Percentiles rank a stretch among this genome's conserved stretches.
Conservation (phyloP, 129 eudicot species). For the Heracleum sosnowskyi region DNA sequence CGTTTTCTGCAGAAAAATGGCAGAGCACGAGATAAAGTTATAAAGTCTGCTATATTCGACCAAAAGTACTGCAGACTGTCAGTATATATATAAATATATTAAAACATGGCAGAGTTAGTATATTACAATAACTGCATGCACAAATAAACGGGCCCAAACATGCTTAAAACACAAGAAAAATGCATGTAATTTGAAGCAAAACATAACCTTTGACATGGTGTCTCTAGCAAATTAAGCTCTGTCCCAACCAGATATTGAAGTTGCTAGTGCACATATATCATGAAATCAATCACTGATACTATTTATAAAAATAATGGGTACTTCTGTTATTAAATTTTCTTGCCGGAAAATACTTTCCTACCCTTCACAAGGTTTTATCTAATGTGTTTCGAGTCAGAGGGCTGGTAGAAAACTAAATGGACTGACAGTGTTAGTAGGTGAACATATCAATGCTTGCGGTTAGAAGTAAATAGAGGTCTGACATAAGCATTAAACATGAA, state of each 20-base stretch:
- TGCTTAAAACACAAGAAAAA: constrained; percentile 1
- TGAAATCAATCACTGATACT: constrained; percentile 18
- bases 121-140: constrained; percentile 16
- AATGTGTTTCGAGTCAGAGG: constrained; percentile 1
- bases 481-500: constrained; percentile 24
- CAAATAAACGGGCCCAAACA: background rate
- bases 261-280: constrained; percentile 9
- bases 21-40: constrained; percentile 7
- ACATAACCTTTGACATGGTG: constrained; percentile 33
- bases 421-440: constrained; percentile 29
- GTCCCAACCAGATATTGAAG: background rate
- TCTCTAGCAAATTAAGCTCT: constrained; percentile 8
- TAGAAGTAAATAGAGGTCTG: constrained; percentile 18
- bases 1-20: constrained; percentile 43
- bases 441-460: constrained; percentile 21
- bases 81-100: background rate
- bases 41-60: background rate
- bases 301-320: constrained; percentile 8
- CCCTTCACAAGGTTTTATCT: constrained; percentile 8
- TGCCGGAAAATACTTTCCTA: constrained; percentile 1
- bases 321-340: background rate
- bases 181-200: constrained; percentile 10
- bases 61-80: constrained; percentile 8
- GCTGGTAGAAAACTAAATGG: constrained; percentile 30
- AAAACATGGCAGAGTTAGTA: constrained; percentile 8